Evolutionary conservation across 2,329 filamentous ascomycete species (phyloP).

Genomic region (Xylaria sp.): DNA sequence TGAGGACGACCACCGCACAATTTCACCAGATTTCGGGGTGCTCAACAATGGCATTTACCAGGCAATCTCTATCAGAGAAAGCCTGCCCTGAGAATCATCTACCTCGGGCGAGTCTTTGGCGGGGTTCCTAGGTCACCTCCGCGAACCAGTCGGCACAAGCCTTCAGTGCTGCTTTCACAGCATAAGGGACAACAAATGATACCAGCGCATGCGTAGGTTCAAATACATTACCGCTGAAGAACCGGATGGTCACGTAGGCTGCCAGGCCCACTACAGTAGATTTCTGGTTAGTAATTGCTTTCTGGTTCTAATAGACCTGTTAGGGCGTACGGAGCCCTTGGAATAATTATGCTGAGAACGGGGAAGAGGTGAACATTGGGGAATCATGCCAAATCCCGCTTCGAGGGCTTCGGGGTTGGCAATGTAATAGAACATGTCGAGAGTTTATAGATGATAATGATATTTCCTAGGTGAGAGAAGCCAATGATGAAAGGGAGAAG

Average conservation of each 20-base stretch:
- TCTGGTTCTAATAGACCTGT: constrained; percentile 5
- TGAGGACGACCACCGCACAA: too few relatives aligned
- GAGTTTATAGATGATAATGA: constrained; percentile 10
- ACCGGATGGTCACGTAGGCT: constrained; percentile 3
- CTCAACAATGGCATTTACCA: constrained; percentile 8
- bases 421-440: constrained; percentile 11
- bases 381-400: constrained; percentile 9
- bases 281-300: constrained; percentile 8
- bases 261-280: constrained; percentile 9
- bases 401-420: constrained; percentile 7
- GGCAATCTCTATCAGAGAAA: constrained; percentile 7
- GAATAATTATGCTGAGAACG: constrained; percentile 6
- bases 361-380: constrained; percentile 12
- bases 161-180: constrained; percentile 6
- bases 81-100: constrained; percentile 3
- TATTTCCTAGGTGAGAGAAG: constrained; percentile 7
- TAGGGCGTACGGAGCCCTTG: constrained; percentile 7
- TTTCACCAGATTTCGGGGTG: constrained; percentile 6
- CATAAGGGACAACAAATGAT: constrained; percentile 11
- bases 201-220: constrained; percentile 8
- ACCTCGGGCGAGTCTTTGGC: constrained; percentile 1
- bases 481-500: constrained; percentile 11
- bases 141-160: constrained; percentile 6
- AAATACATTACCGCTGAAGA: constrained; percentile 8
- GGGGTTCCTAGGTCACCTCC: constrained; percentile 3